Conservation (phyloP, 75 land plant species). For the Picea sitchensis region DNA sequence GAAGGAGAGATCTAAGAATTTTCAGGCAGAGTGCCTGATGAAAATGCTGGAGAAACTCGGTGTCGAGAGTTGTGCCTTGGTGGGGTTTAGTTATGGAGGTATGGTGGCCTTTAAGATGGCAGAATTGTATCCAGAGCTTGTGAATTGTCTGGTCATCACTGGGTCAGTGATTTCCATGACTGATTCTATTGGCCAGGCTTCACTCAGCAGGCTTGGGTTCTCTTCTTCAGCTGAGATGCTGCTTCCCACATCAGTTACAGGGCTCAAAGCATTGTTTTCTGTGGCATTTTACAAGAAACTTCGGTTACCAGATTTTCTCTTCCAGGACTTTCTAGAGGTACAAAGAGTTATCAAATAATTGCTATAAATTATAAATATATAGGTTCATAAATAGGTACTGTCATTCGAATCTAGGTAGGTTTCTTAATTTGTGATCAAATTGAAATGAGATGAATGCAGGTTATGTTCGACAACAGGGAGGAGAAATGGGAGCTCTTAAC, state of each 20-base stretch:
- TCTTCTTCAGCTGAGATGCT: conserved; percentile 56
- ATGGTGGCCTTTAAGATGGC: conserved; percentile 89
- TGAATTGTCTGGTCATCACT: conserved; percentile 50
- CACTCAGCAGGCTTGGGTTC: conserved; percentile 39
- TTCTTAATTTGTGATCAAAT: background rate
- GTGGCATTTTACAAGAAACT: conserved; percentile 46
- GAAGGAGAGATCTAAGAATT: conserved; percentile 46
- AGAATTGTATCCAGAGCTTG: conserved; percentile 45
- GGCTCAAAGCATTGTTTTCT: conserved; percentile 42
- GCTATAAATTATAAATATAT: too few species aligned
- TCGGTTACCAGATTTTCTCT: conserved; percentile 59
- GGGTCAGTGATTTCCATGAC: conserved; percentile 74
- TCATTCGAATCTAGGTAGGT: background rate
- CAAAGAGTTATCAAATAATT: too few species aligned
- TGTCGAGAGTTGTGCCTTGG: conserved; percentile 40
- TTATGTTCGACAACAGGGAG: conserved; percentile 67
- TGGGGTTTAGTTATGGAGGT: conserved; percentile 91
- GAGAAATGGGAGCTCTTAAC: conserved; percentile 55
- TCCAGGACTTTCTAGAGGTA: conserved; percentile 63
- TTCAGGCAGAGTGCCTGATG: conserved; percentile 64
- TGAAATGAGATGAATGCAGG: conserved; percentile 22
- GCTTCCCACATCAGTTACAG: conserved; percentile 52
- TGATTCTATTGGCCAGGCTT: conserved; percentile 22
- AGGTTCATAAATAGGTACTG: too few species aligned
- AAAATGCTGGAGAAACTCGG: conserved; percentile 47